phyloP scores from a whole-genome alignment of 495 filamentous ascomycete species.

The Aspergillus ellipticus region DNA sequence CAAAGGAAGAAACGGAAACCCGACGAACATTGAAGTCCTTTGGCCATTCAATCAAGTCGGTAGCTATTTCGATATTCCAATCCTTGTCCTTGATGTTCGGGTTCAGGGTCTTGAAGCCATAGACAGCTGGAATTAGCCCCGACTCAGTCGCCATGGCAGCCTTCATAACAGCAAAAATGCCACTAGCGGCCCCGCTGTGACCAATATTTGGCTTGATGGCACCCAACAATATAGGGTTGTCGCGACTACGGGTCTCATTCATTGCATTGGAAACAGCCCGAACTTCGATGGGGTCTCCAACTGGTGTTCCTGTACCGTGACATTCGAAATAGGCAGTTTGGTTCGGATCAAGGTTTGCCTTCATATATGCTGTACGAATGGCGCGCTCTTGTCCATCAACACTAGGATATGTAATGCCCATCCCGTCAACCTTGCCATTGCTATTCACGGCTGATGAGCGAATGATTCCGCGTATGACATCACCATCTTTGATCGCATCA shows the following conservation, averaged over 20 bases:
- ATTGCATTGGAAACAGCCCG: slow-evolving; percentile 9
- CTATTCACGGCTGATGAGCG: slow-evolving; percentile 25
- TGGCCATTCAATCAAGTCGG: background rate
- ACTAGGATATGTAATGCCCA: slow-evolving; percentile 20
- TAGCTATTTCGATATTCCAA: slow-evolving; percentile 21
- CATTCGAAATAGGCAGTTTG: slow-evolving; percentile 25
- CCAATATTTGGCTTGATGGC: slow-evolving; percentile 45
- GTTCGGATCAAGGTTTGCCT: slow-evolving; percentile 21
- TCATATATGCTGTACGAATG: slow-evolving; percentile 23
- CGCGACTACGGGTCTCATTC: background rate
- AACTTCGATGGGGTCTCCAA: slow-evolving; percentile 12
- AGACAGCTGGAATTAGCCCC: slow-evolving; percentile 38
- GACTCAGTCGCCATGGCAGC: slow-evolving; percentile 46
- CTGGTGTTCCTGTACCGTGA: slow-evolving; percentile 39
- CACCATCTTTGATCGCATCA: slow-evolving; percentile 27
- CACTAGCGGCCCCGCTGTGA: slow-evolving; percentile 35
- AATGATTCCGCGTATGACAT: slow-evolving; percentile 36
- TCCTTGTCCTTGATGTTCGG: slow-evolving; percentile 27
- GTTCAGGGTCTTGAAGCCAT: slow-evolving; percentile 17
- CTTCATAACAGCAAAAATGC: slow-evolving; percentile 52
- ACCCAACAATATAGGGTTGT: slow-evolving; percentile 24
- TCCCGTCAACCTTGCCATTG: background rate
- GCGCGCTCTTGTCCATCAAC: slow-evolving; percentile 20
- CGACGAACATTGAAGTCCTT: background rate
- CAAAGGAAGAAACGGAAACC: slow-evolving; percentile 18